These are phyloP conservation scores for Citrus glauca DNA, from an alignment of 345 rosid species.

Conservation along the genomic window DNA sequence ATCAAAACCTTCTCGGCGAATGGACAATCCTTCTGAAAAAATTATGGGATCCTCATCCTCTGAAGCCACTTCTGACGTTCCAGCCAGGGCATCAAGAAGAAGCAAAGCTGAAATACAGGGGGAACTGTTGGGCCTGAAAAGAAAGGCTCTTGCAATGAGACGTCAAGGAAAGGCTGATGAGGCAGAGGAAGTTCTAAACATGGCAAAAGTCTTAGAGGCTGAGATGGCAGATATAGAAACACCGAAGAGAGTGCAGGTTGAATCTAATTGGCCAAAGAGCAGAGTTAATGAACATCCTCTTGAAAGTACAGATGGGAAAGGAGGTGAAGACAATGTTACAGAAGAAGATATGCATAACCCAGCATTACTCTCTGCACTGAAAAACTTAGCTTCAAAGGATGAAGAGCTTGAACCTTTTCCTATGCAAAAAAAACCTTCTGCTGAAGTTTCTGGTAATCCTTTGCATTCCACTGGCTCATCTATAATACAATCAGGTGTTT, in stretches of 20 bases:
- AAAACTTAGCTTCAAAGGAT: conserved; percentile 57
- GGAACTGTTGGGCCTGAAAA: conserved; percentile 76
- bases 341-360: conserved; percentile 66
- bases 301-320: conserved; percentile 27
- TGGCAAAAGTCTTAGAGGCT: conserved; percentile 59
- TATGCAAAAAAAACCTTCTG: conserved; percentile 19
- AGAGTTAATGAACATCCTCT: conserved; percentile 9
- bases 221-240: conserved; percentile 57
- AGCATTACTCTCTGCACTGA: conserved; percentile 39
- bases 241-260: conserved; percentile 32
- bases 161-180: conserved; percentile 73
- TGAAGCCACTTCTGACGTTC: conserved; percentile 18
- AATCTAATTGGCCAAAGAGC: conserved; percentile 19
- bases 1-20: conserved; percentile 20
- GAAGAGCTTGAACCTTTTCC: conserved; percentile 33
- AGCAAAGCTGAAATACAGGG: conserved; percentile 79
- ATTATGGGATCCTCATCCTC: conserved; percentile 17
- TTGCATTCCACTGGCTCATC: conserved; percentile 18
- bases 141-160: conserved; percentile 74
- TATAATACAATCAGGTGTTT: not conserved
- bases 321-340: conserved; percentile 38
- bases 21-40: conserved; percentile 22
- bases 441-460: conserved; percentile 23
- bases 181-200: conserved; percentile 63
- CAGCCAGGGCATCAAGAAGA: conserved; percentile 33